These are phyloP conservation scores for Termitomyces sp. DNA, from an alignment of 768 basidiomycete genomes.

Conservation along the genomic window DNA sequence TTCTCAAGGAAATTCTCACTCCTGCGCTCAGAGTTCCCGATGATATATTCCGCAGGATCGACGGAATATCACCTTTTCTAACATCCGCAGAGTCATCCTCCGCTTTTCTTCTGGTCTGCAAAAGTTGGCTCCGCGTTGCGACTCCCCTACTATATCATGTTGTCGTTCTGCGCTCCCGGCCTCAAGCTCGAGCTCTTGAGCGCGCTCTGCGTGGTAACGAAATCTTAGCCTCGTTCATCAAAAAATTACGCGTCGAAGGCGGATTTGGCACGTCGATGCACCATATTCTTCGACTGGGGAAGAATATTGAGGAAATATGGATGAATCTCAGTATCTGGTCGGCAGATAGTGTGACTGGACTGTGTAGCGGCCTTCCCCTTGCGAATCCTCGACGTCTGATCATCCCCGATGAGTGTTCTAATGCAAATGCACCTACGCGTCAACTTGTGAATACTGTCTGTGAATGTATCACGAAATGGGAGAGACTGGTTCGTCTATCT, in stretches of 20 bases:
- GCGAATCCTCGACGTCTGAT: constrained; percentile 1
- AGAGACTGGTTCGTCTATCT: neutral
- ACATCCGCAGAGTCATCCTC: constrained; percentile 5
- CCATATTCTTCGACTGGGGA: neutral
- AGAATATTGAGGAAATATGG: constrained; percentile 4
- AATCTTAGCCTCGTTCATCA: constrained; percentile 17
- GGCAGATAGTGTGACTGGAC: neutral
- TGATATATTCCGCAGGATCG: constrained; percentile 1
- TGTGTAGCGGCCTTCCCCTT: constrained; percentile 2
- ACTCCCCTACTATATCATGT: constrained; percentile 22
- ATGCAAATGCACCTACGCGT: neutral
- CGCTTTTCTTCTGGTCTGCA: constrained; percentile 15
- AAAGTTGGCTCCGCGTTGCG: constrained; percentile 20
- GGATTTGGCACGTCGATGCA: constrained; percentile 13
- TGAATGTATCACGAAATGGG: neutral
- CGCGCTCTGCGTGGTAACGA: constrained; percentile 11
- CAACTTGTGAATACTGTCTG: neutral
- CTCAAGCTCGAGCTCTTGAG: constrained; percentile 18
- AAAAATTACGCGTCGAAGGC: constrained; percentile 23
- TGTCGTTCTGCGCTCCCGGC: constrained; percentile 20
- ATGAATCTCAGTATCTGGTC: neutral
- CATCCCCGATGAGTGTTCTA: neutral
- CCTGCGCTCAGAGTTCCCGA: constrained; percentile 5
- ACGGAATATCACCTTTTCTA: neutral
- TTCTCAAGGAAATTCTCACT: constrained; percentile 7